phyloP scores from a whole-genome alignment of 805 yeast genomes.

The Kluyveromyces aestuarii region DNA sequence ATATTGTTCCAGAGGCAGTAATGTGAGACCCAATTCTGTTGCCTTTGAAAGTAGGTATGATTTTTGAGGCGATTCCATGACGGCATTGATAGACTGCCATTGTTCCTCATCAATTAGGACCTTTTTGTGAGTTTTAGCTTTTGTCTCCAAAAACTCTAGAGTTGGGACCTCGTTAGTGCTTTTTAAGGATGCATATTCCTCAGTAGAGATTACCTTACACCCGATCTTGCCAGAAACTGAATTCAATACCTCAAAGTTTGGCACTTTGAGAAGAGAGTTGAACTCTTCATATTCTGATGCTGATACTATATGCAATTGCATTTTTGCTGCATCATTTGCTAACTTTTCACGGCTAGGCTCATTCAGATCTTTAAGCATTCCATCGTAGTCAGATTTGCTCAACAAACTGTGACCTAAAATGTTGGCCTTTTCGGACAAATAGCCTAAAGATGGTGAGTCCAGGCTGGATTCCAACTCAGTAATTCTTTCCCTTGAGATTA shows the following conservation, averaged over 20 bases:
- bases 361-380: slow-evolving; percentile 5
- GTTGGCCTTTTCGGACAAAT: slow-evolving; percentile 8
- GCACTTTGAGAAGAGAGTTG: slow-evolving; percentile 1
- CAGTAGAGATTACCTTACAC: slow-evolving; percentile 7
- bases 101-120: background rate
- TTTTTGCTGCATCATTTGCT: background rate
- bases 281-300: slow-evolving; percentile 5
- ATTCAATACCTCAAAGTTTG: slow-evolving; percentile 6
- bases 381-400: slow-evolving; percentile 5
- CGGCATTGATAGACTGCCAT: background rate
- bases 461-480: slow-evolving; percentile 2
- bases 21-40: background rate
- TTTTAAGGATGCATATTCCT: slow-evolving; percentile 5
- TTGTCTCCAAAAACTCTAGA: background rate
- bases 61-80: background rate
- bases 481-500: slow-evolving; percentile 2
- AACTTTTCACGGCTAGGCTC: slow-evolving; percentile 12
- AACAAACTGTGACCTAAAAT: slow-evolving; percentile 9
- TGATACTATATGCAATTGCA: slow-evolving; percentile 2
- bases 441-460: slow-evolving; percentile 8
- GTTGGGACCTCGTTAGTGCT: background rate
- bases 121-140: background rate
- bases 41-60: slow-evolving; percentile 10
- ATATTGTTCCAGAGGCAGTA: slow-evolving; percentile 4
- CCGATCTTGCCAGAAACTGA: slow-evolving; percentile 11